Base-by-base conservation (phyloP, 2,329 filamentous ascomycete species). In the Sordariomycetes sp. region DNA sequence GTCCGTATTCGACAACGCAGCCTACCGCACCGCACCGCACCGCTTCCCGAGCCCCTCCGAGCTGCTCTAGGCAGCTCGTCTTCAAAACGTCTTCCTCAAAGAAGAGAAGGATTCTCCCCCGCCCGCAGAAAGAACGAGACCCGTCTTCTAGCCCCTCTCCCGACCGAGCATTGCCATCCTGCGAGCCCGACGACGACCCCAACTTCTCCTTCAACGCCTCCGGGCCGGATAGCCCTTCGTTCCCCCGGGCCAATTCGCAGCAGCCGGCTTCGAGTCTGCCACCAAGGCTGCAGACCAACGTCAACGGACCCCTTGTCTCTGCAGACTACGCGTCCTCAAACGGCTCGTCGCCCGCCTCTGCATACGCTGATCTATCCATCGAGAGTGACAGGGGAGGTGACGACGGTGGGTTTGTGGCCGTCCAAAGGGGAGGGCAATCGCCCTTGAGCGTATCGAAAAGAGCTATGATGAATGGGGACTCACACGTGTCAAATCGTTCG, bases 21-120 rank as follows among this genome's bases (percentile, higher is more conserved):
- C 9, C n/a, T 17, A 12, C n/a, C n/a, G 17, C 15, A n/a, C n/a
- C n/a, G n/a, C n/a, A n/a, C n/a, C n/a, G n/a, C n/a, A n/a, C n/a
- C n/a, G n/a, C n/a, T n/a, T n/a, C n/a, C n/a, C n/a, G n/a, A n/a
- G 12, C 12, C 10, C 23, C 11, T 19, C 49, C 59, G 72, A 77
- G 72, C 72, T 77, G 72, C 72, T 49, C 47, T 56, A 56, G 34
- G 75, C 75, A 79, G 76, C 76, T 80, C 76, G 62, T 68, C 57
- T 66, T 72, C 76, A 81, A 70, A 60, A 81, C 76, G 76, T 79
- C 75, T 75, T 79, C 74, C 66, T 68, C 64, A 70, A 81, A 80
- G 75, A 81, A 80, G 75, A 70, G 75, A 68, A 80, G 75, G 71
- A 71, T 80, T 50, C 65, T 64, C 38, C 42, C 60, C 51, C 68